Conservation (phyloP, 2,329 filamentous ascomycete species). For the Diplodia corticola region DNA sequence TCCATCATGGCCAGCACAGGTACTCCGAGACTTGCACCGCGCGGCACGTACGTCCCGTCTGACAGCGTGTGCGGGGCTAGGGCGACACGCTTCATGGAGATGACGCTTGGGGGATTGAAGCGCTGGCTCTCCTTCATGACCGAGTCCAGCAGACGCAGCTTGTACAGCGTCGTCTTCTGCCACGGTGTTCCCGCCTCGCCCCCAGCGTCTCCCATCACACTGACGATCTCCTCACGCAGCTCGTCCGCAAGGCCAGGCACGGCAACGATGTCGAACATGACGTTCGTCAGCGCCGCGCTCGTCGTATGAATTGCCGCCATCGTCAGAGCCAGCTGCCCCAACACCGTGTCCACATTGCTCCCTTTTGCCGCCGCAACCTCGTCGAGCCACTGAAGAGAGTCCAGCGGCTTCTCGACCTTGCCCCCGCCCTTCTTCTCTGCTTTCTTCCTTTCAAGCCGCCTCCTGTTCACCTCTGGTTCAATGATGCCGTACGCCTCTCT, state of each 20-base stretch:
- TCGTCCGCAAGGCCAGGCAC: conserved; percentile 31
- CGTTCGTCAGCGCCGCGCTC: conserved; percentile 43
- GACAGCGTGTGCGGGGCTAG: conserved; percentile 30
- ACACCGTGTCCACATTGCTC: conserved; percentile 26
- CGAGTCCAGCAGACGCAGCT: conserved; percentile 36
- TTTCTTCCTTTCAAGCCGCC: conserved; percentile 27
- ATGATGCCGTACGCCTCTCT: conserved; percentile 38
- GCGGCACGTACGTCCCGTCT: conserved; percentile 31
- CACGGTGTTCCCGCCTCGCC: conserved; percentile 27
- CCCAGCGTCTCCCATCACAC: conserved; percentile 31
- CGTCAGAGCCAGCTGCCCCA: conserved; percentile 24
- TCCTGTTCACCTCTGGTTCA: conserved; percentile 35
- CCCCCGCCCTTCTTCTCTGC: conserved; percentile 25
- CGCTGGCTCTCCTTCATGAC: conserved; percentile 38
- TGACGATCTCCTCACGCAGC: conserved; percentile 31
- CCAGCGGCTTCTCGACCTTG: conserved; percentile 24
- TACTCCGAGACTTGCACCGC: conserved; percentile 12
- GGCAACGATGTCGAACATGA: conserved; percentile 29
- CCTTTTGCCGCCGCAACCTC: conserved; percentile 29
- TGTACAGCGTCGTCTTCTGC: conserved; percentile 32
- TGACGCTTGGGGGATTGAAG: conserved; percentile 28
- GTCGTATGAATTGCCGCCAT: conserved; percentile 33
- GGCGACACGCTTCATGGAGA: conserved; percentile 31
- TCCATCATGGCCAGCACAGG: neutral
- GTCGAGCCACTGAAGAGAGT: conserved; percentile 24